Percentiles rank a stretch among this genome's conserved stretches.
phyloP scores from a whole-genome alignment of 257 asterid species.

The Verbena officinalis region DNA sequence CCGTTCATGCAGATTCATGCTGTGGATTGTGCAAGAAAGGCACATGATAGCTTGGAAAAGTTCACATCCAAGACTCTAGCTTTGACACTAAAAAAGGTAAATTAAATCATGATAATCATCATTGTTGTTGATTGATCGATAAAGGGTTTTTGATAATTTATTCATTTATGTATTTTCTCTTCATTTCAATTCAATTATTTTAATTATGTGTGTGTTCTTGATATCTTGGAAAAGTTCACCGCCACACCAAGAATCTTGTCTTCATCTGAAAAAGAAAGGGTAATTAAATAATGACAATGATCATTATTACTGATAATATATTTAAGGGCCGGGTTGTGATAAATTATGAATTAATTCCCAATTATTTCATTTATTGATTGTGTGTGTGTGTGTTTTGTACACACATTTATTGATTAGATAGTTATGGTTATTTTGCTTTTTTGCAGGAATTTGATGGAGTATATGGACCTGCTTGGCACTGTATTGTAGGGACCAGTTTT shows the following conservation, averaged over 20 bases:
- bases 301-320: too few species aligned
- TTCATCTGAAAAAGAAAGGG: too few species aligned
- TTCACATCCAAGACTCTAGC: conserved; percentile 94
- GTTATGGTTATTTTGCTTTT: conserved; percentile 26
- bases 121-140: neutral
- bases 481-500: conserved; percentile 83
- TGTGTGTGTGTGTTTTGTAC: neutral
- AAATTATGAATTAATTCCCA: too few species aligned
- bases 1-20: conserved; percentile 97
- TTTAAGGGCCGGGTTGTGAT: too few species aligned
- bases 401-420: conserved; percentile 21
- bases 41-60: conserved; percentile 91
- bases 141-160: conserved; percentile 2
- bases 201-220: neutral
- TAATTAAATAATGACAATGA: too few species aligned
- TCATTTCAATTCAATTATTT: neutral
- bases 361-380: neutral
- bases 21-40: conserved; percentile 85
- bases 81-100: conserved; percentile 81
- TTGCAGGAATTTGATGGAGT: conserved; percentile 85
- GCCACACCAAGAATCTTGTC: too few species aligned
- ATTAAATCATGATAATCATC: neutral
- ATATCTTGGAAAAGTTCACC: neutral
- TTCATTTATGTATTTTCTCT: neutral
- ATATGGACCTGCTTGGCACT: conserved; percentile 95